Base-by-base conservation (phyloP, 2,329 filamentous ascomycete genomes). In the Cordyceps fumosorosea region DNA sequence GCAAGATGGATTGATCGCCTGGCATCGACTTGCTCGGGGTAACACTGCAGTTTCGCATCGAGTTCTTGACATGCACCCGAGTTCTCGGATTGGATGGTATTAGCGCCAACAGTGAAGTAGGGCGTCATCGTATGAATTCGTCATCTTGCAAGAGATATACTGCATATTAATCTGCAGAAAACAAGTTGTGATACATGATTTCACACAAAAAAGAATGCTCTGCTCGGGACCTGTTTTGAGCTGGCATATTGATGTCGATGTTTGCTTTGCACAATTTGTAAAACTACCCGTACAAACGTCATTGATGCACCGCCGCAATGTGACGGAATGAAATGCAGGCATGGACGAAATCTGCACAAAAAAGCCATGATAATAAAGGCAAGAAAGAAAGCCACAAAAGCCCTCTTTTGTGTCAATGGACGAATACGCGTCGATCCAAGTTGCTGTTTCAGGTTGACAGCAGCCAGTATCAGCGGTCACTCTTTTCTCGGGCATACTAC, bases 361-460 rank as follows among this genome's bases (percentile, higher is more conserved):
- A 44, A 37, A 8, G 22, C n/a, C 22, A 18, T 29, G 29, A 37
- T 29, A 29, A 29, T 29, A 22, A 29, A 32, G 32, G 32, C 48
- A 32, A 24, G 18, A 16, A 40, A 18, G 7, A 42, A 40, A n/a
- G 29, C 7, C 34, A 18, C 16, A 8, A 14, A 51, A n/a, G 11
- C 10, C 18, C 29, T 8, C 16, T 34, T 22, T 37, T 48, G 45
- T 29, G 8, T 37, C 42, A 34, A 50, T 29, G 45, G 32, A 20
- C 45, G 16, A 50, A 40, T 37, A 32, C n/a, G 11, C 16, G 56
- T 26, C 56, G 56, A 58, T 58, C 45, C 45, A 40, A 20, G 45
- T 51, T 26, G 32, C 22, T 42, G 56, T 58, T 58, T 58, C 56
- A 58, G 56, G 56, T 51, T 50, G 12, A 42, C 20, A 58, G 32